These are phyloP conservation scores for Podospora pseudopauciseta DNA, from an alignment of 495 filamentous ascomycete genomes.

Conservation along the genomic window DNA sequence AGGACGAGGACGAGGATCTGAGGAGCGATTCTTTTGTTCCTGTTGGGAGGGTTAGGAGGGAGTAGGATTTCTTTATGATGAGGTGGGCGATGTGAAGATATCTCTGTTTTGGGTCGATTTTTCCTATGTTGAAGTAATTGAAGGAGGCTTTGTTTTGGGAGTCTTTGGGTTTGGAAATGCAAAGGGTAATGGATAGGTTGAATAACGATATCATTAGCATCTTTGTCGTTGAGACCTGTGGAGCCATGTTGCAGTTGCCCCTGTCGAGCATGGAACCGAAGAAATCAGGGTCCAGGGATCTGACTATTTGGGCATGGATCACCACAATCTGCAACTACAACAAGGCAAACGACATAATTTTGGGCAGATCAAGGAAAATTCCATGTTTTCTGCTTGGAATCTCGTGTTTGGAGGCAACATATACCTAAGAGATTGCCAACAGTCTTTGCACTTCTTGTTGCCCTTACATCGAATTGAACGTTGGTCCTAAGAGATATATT, in stretches of 20 bases:
- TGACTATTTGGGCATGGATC: background rate
- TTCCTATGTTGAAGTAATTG: no score
- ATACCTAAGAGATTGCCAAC: no score
- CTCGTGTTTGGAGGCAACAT: no score
- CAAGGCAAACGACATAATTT: background rate
- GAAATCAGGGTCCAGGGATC: background rate
- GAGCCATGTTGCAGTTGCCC: background rate
- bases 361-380: background rate
- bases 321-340: background rate
- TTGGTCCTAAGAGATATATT: no score
- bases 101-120: background rate
- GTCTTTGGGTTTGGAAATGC: no score
- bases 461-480: no score
- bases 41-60: background rate
- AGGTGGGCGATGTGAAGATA: background rate
- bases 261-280: background rate
- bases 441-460: no score
- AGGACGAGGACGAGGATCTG: background rate
- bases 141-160: no score
- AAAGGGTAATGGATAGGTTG: no score
- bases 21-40: background rate
- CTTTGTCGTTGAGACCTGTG: background rate
- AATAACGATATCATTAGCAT: no score
- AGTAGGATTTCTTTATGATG: background rate
- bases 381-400: no score